phyloP scores from a whole-genome alignment of 2,329 filamentous ascomycete genomes.

The Exserohilum turcica region DNA sequence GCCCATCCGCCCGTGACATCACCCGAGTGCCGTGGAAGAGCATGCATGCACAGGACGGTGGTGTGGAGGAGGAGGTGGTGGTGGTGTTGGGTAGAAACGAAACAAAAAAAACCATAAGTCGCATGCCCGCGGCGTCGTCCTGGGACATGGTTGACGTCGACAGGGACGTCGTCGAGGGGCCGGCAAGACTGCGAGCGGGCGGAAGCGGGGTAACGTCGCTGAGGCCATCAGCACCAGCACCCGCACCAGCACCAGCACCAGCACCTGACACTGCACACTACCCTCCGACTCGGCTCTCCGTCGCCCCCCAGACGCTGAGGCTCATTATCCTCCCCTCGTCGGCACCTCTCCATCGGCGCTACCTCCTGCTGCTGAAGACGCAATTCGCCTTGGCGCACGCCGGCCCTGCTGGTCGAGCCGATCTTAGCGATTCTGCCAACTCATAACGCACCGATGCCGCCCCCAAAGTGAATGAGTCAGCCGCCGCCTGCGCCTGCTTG shows the following conservation, averaged over 20 bases:
- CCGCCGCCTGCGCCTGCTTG: no score
- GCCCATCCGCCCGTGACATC: background rate
- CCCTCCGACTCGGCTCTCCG: background rate
- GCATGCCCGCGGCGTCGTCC: background rate
- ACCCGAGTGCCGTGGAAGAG: background rate
- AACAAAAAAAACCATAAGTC: background rate
- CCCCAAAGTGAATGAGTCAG: no score
- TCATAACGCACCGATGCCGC: conserved; percentile 48
- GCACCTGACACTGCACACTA: conserved; percentile 1
- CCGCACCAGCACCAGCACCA: background rate
- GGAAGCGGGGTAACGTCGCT: conserved; percentile 11
- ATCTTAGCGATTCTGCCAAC: conserved; percentile 43
- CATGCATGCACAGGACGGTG: background rate
- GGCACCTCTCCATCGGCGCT: conserved; percentile 6
- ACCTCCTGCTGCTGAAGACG: conserved; percentile 1
- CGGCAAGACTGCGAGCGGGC: conserved; percentile 4
- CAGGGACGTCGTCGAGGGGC: conserved; percentile 7
- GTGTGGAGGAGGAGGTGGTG: no score
- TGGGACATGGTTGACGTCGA: background rate
- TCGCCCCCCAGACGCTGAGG: conserved; percentile 7
- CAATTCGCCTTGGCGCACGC: conserved; percentile 15
- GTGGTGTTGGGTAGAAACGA: background rate
- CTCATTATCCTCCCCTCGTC: background rate
- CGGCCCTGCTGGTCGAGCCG: conserved; percentile 29
- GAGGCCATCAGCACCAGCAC: background rate